Evolutionary conservation across 1,284 basidiomycete species (phyloP).

Genomic region (Sporisorium graminicola): DNA sequence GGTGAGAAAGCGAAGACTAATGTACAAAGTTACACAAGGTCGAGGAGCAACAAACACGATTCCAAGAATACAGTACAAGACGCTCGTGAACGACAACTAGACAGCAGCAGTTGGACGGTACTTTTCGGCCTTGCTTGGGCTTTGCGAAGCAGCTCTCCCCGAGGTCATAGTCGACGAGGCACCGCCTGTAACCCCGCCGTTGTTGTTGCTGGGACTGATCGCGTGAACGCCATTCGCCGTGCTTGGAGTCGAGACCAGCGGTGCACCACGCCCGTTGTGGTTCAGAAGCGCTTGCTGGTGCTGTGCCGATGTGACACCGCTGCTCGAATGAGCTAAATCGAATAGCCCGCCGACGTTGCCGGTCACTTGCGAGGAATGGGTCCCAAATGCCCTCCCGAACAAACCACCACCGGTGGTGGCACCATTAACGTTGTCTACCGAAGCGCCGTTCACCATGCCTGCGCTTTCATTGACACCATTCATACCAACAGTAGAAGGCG

Average conservation of each 20-base stretch:
- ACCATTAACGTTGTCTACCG: not conserved
- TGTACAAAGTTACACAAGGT: not conserved
- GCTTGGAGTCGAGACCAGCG: constrained; percentile 31
- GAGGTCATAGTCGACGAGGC: constrained; percentile 10
- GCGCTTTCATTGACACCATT: constrained; percentile 5
- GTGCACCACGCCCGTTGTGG: constrained; percentile 47
- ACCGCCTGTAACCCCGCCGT: not conserved
- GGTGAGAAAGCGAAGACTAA: not conserved
- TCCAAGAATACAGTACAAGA: constrained; percentile 6
- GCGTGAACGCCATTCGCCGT: constrained; percentile 10
- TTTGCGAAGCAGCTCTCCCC: constrained; percentile 18
- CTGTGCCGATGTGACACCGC: constrained; percentile 36
- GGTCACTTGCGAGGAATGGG: constrained; percentile 3
- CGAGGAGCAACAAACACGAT: not conserved
- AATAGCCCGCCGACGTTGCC: constrained; percentile 35
- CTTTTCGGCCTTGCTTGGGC: constrained; percentile 35
- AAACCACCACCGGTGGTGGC: constrained; percentile 10
- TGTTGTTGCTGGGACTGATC: constrained; percentile 1
- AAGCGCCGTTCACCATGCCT: constrained; percentile 1
- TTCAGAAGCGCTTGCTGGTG: constrained; percentile 44
- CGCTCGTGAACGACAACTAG: not conserved
- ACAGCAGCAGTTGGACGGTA: constrained; percentile 46
- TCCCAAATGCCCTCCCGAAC: constrained; percentile 19
- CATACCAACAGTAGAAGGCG: constrained; percentile 5
- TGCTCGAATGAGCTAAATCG: constrained; percentile 30